These are phyloP conservation scores for Penicillium verrucosum DNA, from an alignment of 2,329 filamentous ascomycete genomes.

Conservation along the genomic window DNA sequence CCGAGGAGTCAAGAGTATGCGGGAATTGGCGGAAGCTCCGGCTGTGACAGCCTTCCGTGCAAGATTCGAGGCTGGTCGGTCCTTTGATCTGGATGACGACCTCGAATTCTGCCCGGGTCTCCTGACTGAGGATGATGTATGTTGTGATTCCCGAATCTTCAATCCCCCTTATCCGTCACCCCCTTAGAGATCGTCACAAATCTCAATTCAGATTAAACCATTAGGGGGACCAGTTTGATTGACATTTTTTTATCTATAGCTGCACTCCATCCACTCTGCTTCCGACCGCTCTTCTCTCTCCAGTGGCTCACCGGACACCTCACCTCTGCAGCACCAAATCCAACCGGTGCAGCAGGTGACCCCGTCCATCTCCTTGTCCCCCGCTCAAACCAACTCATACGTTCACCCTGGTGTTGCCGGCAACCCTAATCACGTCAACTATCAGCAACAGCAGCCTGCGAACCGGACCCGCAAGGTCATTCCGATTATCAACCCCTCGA, in stretches of 20 bases:
- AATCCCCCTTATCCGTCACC: not conserved
- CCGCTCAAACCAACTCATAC: constrained; percentile 52
- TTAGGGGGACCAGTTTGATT: constrained; percentile 9
- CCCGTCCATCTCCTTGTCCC: constrained; percentile 69
- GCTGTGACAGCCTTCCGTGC: constrained; percentile 74
- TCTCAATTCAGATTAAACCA: not conserved
- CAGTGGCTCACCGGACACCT: constrained; percentile 88
- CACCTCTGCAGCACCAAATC: constrained; percentile 80
- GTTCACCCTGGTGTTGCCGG: constrained; percentile 67
- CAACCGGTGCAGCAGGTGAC: constrained; percentile 70
- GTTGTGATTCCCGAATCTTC: constrained; percentile 21
- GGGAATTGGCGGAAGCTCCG: constrained; percentile 77
- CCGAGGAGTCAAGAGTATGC: constrained; percentile 78
- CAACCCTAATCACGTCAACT: constrained; percentile 67
- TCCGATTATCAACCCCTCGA: constrained; percentile 93
- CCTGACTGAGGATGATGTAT: constrained; percentile 88
- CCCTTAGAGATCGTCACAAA: constrained; percentile 2
- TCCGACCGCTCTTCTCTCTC: constrained; percentile 92
- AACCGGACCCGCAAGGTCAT: constrained; percentile 92
- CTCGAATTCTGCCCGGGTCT: constrained; percentile 92
- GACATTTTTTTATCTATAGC: constrained; percentile 49
- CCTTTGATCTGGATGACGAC: constrained; percentile 94
- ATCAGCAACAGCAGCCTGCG: constrained; percentile 91
- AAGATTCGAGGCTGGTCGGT: constrained; percentile 85
- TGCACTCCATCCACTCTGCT: constrained; percentile 86